These are phyloP conservation scores for Blastobotrys chiropterorum DNA, from an alignment of 805 yeast genomes.

Conservation along the genomic window DNA sequence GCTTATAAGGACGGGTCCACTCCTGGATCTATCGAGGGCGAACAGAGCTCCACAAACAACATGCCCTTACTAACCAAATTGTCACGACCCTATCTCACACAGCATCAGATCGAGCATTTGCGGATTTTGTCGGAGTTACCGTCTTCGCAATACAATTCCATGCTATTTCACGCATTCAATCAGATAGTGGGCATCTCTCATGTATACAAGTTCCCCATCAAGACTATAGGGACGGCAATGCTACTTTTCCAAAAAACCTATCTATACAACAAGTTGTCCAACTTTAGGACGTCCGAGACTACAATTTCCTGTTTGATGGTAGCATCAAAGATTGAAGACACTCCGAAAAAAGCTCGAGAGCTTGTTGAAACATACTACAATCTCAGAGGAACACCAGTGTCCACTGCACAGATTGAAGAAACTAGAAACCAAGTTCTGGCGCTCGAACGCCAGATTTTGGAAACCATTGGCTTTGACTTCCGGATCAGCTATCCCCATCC, in stretches of 20 bases:
- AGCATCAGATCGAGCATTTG: constrained; percentile 45
- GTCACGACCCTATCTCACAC: constrained; percentile 57
- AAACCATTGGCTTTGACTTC: constrained; percentile 75
- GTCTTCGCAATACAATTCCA: constrained; percentile 44
- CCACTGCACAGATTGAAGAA: constrained; percentile 40
- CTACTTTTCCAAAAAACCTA: constrained; percentile 66
- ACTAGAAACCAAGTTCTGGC: constrained; percentile 52
- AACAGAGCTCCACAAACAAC: constrained; percentile 10
- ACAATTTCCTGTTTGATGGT: constrained; percentile 63
- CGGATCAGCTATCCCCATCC: constrained; percentile 63
- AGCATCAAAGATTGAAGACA: constrained; percentile 77
- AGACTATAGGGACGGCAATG: constrained; percentile 65
- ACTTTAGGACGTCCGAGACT: constrained; percentile 35
- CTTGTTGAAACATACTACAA: constrained; percentile 36
- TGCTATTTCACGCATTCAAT: constrained; percentile 36
- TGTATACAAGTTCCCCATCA: constrained; percentile 42
- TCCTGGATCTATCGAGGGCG: background rate
- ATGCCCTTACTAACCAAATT: constrained; percentile 13
- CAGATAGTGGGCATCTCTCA: constrained; percentile 18
- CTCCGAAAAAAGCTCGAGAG: constrained; percentile 67
- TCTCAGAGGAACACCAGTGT: constrained; percentile 21
- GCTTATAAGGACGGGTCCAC: background rate
- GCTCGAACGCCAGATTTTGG: constrained; percentile 67
- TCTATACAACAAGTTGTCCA: constrained; percentile 42
- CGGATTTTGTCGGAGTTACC: constrained; percentile 45